These are phyloP conservation scores for Crithidia bombi DNA, from an alignment of 208 protist genomes.

Conservation along the genomic window DNA sequence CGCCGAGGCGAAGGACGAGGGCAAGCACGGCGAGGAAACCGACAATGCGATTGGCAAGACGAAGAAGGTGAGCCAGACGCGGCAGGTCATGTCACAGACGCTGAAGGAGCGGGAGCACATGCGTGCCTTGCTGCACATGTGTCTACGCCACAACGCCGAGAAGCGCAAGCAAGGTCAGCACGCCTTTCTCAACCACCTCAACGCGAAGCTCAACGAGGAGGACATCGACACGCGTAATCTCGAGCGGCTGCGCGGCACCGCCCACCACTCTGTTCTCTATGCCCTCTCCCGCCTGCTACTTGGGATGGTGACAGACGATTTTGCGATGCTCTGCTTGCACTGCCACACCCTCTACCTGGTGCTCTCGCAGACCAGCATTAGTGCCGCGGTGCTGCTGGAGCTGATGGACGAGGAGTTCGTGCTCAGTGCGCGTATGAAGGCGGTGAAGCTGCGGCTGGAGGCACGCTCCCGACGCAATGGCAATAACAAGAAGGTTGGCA, in stretches of 20 bases:
- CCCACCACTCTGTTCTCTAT: conserved; percentile 83
- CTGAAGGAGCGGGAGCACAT: conserved; percentile 82
- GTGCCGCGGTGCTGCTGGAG: conserved; percentile 60
- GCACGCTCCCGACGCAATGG: conserved; percentile 10
- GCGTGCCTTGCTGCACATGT: conserved; percentile 85
- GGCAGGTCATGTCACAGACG: conserved; percentile 67
- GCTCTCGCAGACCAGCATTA: conserved; percentile 60
- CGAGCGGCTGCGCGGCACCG: conserved; percentile 65
- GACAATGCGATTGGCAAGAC: conserved; percentile 34
- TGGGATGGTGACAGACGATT: conserved; percentile 87
- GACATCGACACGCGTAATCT: conserved; percentile 73
- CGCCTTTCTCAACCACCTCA: conserved; percentile 86
- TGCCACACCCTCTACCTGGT: conserved; percentile 76
- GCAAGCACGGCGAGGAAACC: background rate
- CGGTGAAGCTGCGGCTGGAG: conserved; percentile 59
- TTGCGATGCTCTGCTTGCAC: conserved; percentile 76
- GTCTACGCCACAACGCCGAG: conserved; percentile 76
- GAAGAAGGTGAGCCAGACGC: conserved; percentile 52
- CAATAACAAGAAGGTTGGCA: conserved; percentile 10
- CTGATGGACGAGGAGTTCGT: conserved; percentile 81
- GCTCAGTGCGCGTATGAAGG: conserved; percentile 67
- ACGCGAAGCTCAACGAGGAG: conserved; percentile 56
- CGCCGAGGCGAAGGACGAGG: conserved; percentile 33
- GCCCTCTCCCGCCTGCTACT: conserved; percentile 80
- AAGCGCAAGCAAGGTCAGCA: conserved; percentile 81